These are phyloP conservation scores for Ceratocystis alfenasii DNA, from an alignment of 2,329 filamentous ascomycete genomes.

Conservation along the genomic window DNA sequence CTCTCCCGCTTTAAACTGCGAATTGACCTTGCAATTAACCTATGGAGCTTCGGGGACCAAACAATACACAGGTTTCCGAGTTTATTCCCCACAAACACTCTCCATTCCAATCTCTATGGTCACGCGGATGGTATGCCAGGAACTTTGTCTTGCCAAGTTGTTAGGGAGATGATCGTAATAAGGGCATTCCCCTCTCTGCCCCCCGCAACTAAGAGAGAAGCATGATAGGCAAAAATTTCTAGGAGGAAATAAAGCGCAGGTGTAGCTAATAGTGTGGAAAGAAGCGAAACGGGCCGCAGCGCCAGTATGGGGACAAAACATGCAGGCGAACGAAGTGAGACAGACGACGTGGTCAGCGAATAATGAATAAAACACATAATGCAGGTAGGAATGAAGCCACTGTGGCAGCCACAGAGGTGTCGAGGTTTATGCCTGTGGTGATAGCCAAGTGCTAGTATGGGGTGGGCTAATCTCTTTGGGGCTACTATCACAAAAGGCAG, in stretches of 20 bases:
- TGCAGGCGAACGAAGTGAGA: slow-evolving; percentile 6
- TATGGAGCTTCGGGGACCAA: background rate
- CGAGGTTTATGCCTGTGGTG: background rate
- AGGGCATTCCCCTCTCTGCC: background rate
- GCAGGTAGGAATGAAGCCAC: background rate
- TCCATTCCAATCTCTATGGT: background rate
- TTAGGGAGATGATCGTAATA: slow-evolving; percentile 3
- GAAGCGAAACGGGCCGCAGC: background rate
- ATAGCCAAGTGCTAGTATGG: background rate
- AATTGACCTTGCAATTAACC: background rate
- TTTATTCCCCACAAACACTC: slow-evolving; percentile 8
- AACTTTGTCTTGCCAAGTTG: slow-evolving; percentile 10
- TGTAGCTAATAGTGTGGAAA: background rate
- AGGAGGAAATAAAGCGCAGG: background rate
- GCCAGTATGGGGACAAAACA: slow-evolving; percentile 7
- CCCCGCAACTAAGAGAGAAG: background rate
- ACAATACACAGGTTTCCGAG: background rate
- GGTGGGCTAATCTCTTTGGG: background rate
- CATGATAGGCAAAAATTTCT: background rate
- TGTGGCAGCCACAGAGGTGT: background rate
- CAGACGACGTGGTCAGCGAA: background rate
- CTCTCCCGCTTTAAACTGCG: background rate
- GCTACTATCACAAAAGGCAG: background rate
- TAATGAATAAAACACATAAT: background rate
- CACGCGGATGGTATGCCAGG: slow-evolving; percentile 5